Percentiles rank a stretch among this genome's conserved stretches.
Evolutionary conservation across 2,329 filamentous ascomycete genomes (phyloP).

Genomic region (Xylariales sp.): DNA sequence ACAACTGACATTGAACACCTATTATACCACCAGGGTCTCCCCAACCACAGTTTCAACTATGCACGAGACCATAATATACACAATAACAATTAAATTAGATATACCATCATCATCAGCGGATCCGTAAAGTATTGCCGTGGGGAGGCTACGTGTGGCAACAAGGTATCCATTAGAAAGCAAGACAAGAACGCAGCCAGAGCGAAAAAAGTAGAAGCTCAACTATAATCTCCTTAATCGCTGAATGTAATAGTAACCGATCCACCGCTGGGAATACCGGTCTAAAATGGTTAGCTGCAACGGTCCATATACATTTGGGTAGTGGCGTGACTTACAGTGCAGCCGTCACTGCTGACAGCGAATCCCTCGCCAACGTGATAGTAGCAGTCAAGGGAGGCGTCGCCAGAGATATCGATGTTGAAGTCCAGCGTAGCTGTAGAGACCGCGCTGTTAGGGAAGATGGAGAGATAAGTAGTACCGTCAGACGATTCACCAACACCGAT

Average conservation of each 20-base stretch:
- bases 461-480: slow-evolving; percentile 77
- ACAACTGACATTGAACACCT: slow-evolving; percentile 17
- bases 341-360: slow-evolving; percentile 69
- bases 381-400: slow-evolving; percentile 71
- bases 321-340: slow-evolving; percentile 80
- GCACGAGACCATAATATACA: slow-evolving; percentile 45
- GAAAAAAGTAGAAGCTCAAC: slow-evolving; percentile 39
- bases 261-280: slow-evolving; percentile 59
- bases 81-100: slow-evolving; percentile 52
- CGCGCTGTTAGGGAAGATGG: slow-evolving; percentile 85
- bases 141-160: slow-evolving; percentile 47
- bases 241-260: slow-evolving; percentile 59
- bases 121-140: slow-evolving; percentile 42
- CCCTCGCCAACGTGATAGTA: slow-evolving; percentile 69
- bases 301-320: slow-evolving; percentile 35
- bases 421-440: slow-evolving; percentile 77
- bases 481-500: slow-evolving; percentile 77
- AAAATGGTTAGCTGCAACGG: slow-evolving; percentile 24
- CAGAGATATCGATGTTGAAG: slow-evolving; percentile 82
- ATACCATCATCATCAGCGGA: slow-evolving; percentile 42
- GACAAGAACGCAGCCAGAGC: slow-evolving; percentile 45
- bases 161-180: slow-evolving; percentile 52
- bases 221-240: slow-evolving; percentile 48
- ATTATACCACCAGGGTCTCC: slow-evolving; percentile 29
- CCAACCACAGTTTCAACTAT: neutral